Percentiles rank a stretch among this genome's conserved stretches.
phyloP scores from a whole-genome alignment of 225 moss, liverwort and hornwort genomes.

The Asterella californica region DNA sequence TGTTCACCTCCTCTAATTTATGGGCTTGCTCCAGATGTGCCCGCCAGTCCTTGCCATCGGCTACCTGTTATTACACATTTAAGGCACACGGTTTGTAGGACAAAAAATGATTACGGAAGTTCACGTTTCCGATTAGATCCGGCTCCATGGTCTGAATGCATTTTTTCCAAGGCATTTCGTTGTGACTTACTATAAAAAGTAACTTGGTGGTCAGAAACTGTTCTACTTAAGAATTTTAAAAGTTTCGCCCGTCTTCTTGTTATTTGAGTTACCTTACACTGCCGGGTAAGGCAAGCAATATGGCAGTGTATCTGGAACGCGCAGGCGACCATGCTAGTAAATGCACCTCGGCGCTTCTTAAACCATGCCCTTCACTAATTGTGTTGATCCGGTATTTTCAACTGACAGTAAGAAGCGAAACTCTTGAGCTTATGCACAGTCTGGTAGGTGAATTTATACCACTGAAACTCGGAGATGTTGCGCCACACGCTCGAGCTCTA shows the following conservation, averaged over 20 bases:
- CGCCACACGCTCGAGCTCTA: conserved; percentile 59
- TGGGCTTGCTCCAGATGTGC: conserved; percentile 51
- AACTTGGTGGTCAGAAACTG: too few species aligned
- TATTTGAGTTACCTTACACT: too few species aligned
- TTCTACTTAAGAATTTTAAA: too few species aligned
- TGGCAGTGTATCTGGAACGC: too few species aligned
- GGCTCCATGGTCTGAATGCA: neutral
- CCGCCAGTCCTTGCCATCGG: conserved; percentile 60
- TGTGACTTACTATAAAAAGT: too few species aligned
- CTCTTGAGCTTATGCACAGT: too few species aligned
- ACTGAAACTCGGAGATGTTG: conserved; percentile 29
- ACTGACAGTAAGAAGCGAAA: neutral
- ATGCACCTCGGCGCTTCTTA: too few species aligned
- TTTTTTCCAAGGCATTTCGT: too few species aligned
- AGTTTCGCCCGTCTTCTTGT: too few species aligned
- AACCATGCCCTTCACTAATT: too few species aligned
- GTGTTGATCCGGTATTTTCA: neutral
- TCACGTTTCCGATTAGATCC: neutral
- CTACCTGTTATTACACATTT: conserved; percentile 24
- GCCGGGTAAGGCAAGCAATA: too few species aligned
- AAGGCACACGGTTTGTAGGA: neutral
- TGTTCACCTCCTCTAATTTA: conserved; percentile 37
- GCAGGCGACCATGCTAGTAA: too few species aligned
- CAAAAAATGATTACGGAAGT: neutral
- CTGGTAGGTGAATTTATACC: conserved; percentile 7